Evolutionary conservation across 257 asterid species (phyloP), one percentile per base, ranked within the genome.

Genomic region (Capsicum chinense): DNA sequence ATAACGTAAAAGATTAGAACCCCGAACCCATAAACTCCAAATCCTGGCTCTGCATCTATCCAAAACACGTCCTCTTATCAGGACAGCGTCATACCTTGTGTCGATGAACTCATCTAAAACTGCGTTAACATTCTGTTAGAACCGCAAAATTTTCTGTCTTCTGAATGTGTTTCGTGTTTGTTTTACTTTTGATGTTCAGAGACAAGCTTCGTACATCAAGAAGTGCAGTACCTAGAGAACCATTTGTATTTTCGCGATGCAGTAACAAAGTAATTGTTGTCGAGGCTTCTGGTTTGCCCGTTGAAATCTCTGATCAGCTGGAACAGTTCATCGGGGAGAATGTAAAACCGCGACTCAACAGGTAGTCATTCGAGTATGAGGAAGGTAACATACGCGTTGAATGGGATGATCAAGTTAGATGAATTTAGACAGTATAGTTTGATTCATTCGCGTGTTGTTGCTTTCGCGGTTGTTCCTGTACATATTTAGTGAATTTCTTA

Each of bases 161-260:
- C 59, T 19, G 14, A 60, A 42, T 69, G 26, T 68, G n/a, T 12
- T 68, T 21, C 67, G 68, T 19, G 58, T 57, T 85, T 26, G 58
- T 39, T 56, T 54, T 79, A 73, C 33, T n/a, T 54, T 13, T 83
- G 70, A 80, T 66, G 6, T 58, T 47, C 90, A 94, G 99, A 35
- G 95, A 95, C 84, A 95, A 94, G 91, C 96, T 95, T 84, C 93
- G 99, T 37, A 90, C 92, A 86, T 93, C 99, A 81, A 93, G 98
- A 87, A 95, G 95, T 15, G 88, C 93, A 47, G 71, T 94, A 67
- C 87, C 97, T 4, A 97, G 96, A 83, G 97, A 93, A 85, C 86
- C 94, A 52, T 95, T 95, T 85, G 85, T 88, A n/a, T 95, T 95
- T 84, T 85, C 94, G 67, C 97, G 92, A 86, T 94, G 97, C 89